Conservation (phyloP, 2,329 filamentous ascomycete species). For the Beauveria varroae region DNA sequence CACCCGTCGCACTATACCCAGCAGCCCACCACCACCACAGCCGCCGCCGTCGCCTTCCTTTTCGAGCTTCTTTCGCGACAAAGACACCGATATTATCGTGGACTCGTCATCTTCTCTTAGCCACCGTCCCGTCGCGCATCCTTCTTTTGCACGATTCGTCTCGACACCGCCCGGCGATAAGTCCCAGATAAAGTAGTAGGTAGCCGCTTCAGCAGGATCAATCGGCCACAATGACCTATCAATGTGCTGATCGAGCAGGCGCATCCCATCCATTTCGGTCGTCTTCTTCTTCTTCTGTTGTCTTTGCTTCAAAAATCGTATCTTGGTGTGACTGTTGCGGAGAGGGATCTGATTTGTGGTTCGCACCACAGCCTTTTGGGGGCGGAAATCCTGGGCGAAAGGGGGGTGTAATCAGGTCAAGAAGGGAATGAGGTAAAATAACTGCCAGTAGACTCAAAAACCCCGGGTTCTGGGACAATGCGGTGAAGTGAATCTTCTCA, state of each 20-base stretch:
- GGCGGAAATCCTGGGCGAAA: neutral
- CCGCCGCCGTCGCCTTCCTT: neutral
- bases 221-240: slow-evolving; percentile 1
- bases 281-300: neutral
- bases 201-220: slow-evolving; percentile 1
- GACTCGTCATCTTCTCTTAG: neutral
- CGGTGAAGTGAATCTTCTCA: no score
- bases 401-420: neutral
- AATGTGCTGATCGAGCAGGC: slow-evolving; percentile 7
- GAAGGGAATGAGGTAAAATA: no score
- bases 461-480: no score
- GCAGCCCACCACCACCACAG: neutral
- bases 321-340: no score
- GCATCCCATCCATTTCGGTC: neutral
- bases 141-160: neutral
- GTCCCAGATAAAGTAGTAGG: slow-evolving; percentile 6
- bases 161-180: neutral
- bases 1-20: neutral
- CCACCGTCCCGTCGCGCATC: neutral
- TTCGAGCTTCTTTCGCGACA: neutral
- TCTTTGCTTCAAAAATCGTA: no score
- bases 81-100: neutral
- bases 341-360: no score
- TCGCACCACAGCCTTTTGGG: no score
- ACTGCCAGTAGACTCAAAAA: no score